These are phyloP conservation scores for Saksenaea oblongispora DNA, from an alignment of 371 early-diverging fungal genomes.

Conservation along the genomic window DNA sequence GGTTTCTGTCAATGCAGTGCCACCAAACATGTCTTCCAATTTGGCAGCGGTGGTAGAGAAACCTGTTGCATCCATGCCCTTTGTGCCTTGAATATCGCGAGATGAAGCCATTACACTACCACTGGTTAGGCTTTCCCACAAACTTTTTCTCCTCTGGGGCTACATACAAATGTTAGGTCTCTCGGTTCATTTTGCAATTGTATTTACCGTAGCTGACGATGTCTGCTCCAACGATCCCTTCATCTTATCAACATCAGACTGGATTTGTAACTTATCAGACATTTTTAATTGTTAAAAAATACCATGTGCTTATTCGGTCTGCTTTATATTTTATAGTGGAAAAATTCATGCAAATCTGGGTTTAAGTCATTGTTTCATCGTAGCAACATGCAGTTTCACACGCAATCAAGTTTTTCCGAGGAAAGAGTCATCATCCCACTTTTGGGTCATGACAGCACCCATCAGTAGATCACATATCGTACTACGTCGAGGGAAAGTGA, in stretches of 20 bases:
- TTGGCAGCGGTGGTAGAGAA: constrained; percentile 19
- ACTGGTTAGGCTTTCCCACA: neutral
- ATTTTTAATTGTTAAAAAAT: neutral
- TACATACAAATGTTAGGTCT: neutral
- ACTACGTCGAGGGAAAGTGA: too few species aligned
- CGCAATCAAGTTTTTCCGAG: neutral
- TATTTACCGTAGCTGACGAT: neutral
- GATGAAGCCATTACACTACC: constrained; percentile 9
- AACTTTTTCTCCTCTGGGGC: constrained; percentile 2
- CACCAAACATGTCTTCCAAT: constrained; percentile 19
- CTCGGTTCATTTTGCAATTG: neutral
- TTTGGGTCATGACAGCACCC: too few species aligned
- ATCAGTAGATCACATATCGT: too few species aligned
- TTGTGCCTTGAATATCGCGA: constrained; percentile 3
- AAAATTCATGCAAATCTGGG: neutral
- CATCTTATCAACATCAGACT: neutral
- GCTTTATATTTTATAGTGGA: neutral
- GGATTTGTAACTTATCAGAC: neutral
- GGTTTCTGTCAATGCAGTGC: constrained; percentile 12
- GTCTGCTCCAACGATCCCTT: neutral
- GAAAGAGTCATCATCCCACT: too few species aligned
- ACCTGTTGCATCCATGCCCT: neutral
- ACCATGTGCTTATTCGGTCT: neutral
- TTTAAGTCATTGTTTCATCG: constrained; percentile 1
- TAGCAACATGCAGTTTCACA: neutral